Conservation (phyloP, 2,329 filamentous ascomycete genomes). For the Aureobasidium sp. region DNA sequence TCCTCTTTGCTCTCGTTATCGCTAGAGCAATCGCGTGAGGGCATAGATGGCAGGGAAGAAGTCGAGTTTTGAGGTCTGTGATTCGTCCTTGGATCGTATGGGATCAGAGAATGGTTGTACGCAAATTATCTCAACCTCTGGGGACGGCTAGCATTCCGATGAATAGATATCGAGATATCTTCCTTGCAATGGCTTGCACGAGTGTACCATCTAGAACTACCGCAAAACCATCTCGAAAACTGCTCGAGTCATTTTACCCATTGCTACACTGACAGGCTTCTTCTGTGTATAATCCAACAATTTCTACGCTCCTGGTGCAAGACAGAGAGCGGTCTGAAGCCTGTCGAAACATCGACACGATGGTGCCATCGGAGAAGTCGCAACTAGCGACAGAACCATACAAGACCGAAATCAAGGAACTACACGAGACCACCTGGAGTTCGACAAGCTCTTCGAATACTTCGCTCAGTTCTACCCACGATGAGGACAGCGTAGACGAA, state of each 20-base stretch:
- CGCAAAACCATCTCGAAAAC: background rate
- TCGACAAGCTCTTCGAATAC: background rate
- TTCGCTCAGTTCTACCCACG: background rate
- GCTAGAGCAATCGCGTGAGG: background rate
- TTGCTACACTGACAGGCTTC: background rate
- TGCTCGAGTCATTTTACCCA: background rate
- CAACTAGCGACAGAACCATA: background rate
- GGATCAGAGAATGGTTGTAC: background rate
- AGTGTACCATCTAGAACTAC: background rate
- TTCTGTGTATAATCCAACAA: background rate
- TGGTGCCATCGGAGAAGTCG: background rate
- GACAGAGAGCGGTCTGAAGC: background rate
- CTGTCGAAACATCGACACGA: background rate
- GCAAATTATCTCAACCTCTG: background rate
- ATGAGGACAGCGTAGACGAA: background rate
- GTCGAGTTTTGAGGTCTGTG: background rate
- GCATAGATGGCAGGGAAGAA: background rate
- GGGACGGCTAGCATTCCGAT: background rate
- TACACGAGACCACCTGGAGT: background rate
- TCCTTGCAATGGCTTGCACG: background rate
- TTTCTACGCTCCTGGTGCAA: background rate
- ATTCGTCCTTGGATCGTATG: background rate
- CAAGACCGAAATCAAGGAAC: background rate
- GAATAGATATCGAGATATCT: background rate
- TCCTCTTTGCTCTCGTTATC: background rate